phyloP scores from a whole-genome alignment of 345 rosid genomes.

The Salix arbutifolia region DNA sequence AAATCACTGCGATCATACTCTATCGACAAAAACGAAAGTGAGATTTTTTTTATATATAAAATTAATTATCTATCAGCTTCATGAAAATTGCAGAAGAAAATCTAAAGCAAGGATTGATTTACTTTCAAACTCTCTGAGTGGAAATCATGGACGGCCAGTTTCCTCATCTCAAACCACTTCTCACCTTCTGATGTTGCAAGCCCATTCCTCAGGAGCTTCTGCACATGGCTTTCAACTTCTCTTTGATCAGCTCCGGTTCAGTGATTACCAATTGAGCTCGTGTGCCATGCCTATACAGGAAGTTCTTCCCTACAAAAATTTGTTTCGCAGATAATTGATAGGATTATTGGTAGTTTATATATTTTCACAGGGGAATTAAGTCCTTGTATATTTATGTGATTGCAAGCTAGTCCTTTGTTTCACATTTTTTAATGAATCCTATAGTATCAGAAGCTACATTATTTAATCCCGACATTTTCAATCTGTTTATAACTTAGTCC shows the following conservation, averaged over 20 bases:
- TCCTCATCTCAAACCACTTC: slow-evolving; percentile 38
- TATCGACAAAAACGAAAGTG: background rate
- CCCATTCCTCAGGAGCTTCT: slow-evolving; percentile 31
- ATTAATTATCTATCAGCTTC: background rate
- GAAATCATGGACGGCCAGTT: slow-evolving; percentile 38
- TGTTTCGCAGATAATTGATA: too few species aligned
- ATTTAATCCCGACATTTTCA: too few species aligned
- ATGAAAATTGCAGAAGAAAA: background rate
- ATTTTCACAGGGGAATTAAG: too few species aligned
- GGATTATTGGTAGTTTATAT: too few species aligned
- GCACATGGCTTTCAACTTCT: background rate
- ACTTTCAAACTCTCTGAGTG: slow-evolving; percentile 39
- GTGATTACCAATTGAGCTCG: slow-evolving; percentile 30
- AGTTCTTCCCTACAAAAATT: slow-evolving; percentile 23
- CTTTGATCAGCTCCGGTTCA: slow-evolving; percentile 34
- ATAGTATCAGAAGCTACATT: too few species aligned
- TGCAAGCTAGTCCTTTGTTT: too few species aligned
- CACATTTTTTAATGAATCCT: too few species aligned
- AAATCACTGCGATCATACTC: slow-evolving; percentile 30
- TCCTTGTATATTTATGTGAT: too few species aligned
- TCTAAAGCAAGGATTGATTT: background rate
- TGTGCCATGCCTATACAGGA: slow-evolving; percentile 32
- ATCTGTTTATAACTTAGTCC: too few species aligned
- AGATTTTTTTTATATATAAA: too few species aligned
- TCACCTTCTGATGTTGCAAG: slow-evolving; percentile 20